phyloP scores from a whole-genome alignment of 495 filamentous ascomycete species.

The Xylaria telfairii region DNA sequence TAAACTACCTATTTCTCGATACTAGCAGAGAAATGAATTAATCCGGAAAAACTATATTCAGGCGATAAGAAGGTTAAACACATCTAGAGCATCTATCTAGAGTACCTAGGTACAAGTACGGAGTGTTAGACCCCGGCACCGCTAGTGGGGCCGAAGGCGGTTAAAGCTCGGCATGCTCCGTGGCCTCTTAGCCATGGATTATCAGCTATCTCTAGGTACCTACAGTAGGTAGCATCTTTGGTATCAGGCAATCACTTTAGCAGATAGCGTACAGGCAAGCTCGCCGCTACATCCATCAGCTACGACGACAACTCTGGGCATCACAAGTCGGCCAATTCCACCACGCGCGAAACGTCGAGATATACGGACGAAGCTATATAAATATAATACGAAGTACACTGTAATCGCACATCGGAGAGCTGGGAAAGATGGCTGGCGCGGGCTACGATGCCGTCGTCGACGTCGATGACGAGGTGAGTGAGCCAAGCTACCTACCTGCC shows the following conservation, averaged over 20 bases:
- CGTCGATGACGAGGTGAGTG: constrained; percentile 83
- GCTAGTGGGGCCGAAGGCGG: constrained; percentile 11
- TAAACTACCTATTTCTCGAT: too few species aligned
- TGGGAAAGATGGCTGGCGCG: constrained; percentile 70
- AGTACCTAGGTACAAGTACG: too few species aligned
- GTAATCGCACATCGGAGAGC: constrained; percentile 8
- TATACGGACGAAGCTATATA: neutral
- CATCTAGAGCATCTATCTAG: too few species aligned
- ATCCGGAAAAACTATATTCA: too few species aligned
- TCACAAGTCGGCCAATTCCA: neutral
- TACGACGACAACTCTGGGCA: constrained; percentile 7
- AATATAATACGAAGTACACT: neutral
- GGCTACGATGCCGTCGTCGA: constrained; percentile 98
- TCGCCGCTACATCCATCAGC: neutral
- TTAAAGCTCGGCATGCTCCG: constrained; percentile 22
- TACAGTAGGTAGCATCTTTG: neutral
- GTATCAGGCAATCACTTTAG: constrained; percentile 19
- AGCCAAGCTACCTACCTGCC: neutral
- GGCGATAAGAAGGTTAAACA: too few species aligned
- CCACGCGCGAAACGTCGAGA: neutral
- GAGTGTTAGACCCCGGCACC: neutral
- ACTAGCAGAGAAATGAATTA: too few species aligned
- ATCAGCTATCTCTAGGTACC: neutral
- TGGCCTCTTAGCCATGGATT: constrained; percentile 10
- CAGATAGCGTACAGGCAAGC: neutral